These are phyloP conservation scores for Malassezia sp. DNA, from an alignment of 1,284 basidiomycete species.

Conservation along the genomic window DNA sequence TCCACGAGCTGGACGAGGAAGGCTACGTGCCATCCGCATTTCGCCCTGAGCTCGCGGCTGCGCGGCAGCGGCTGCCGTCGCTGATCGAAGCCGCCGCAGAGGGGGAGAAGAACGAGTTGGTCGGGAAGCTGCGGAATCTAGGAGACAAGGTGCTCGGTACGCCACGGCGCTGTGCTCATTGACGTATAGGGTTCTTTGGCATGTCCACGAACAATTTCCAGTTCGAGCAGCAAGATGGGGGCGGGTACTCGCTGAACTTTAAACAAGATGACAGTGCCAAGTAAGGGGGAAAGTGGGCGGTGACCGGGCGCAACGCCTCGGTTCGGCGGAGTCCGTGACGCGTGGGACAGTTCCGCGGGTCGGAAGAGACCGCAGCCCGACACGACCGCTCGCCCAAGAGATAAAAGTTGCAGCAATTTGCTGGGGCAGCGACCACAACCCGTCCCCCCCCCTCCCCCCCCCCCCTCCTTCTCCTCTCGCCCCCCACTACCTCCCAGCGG, in stretches of 20 bases:
- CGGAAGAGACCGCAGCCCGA: no score
- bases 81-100: background rate
- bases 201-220: constrained; percentile 58
- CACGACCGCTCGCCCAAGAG: no score
- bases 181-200: constrained; percentile 46
- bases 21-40: constrained; percentile 5
- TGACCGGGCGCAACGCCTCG: no score
- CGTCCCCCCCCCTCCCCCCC: no score
- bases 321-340: no score
- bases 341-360: no score
- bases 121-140: constrained; percentile 79
- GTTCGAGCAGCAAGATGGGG: constrained; percentile 67
- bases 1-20: constrained; percentile 7
- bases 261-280: background rate
- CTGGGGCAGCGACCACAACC: no score
- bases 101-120: constrained; percentile 75
- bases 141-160: constrained; percentile 79
- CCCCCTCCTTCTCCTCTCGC: no score
- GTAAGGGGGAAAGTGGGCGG: background rate
- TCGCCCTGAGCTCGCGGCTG: constrained; percentile 1
- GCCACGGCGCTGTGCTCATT: no score
- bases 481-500: no score
- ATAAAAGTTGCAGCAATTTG: no score
- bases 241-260: constrained; percentile 87
- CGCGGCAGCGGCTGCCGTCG: constrained; percentile 1